Base-by-base conservation (phyloP, 371 early-diverging fungal genomes). In the Lichtheimia ornata region DNA sequence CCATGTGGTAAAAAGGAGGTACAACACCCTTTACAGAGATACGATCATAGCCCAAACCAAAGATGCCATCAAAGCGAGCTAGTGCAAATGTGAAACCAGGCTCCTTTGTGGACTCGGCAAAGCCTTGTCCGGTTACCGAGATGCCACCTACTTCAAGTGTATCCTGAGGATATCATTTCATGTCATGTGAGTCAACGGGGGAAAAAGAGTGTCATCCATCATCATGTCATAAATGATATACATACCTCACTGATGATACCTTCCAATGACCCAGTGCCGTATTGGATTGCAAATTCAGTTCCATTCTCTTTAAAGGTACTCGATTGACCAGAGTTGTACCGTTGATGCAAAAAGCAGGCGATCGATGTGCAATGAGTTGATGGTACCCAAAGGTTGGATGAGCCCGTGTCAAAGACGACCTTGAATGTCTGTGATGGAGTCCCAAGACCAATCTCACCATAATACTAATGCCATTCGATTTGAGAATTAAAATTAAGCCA, bases 381-480 rank as follows among this genome's bases (percentile, higher is more conserved):
- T 7, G 98, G 98, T 27, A 98, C 96, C 98, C 97, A 96, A 35
- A 96, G 85, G 71, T 97, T 96, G 49, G 93, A 90, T 25, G 95
- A 94, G 12, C 96, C 97, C 18, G 97, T 97, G 76, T 97, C 97
- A 62, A 97, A 93, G 27, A 98, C 91, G 28, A 97, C 96, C 15
- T 86, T 87, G 82, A 98, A 98, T 2, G 77, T 82, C 76, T 98
- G 97, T 45, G 90, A 82, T 40, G 97, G 97, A 9, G 93, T 90
- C 47, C 97, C 96, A 49, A 94, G 45, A 4, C 65, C 78, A 65
- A 94, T 87, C 42, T 92, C 92, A 5, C 94, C 95, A 67, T 85
- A 95, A 83, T 94, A 94, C 82, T 84, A 22, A 69, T 22, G 35
- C 2, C 11, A 35, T 35, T 35, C 9, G 35, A 9, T 35, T 7